Base-by-base conservation (phyloP, 352 stramenopile genomes). In the Phytophthora vignae region DNA sequence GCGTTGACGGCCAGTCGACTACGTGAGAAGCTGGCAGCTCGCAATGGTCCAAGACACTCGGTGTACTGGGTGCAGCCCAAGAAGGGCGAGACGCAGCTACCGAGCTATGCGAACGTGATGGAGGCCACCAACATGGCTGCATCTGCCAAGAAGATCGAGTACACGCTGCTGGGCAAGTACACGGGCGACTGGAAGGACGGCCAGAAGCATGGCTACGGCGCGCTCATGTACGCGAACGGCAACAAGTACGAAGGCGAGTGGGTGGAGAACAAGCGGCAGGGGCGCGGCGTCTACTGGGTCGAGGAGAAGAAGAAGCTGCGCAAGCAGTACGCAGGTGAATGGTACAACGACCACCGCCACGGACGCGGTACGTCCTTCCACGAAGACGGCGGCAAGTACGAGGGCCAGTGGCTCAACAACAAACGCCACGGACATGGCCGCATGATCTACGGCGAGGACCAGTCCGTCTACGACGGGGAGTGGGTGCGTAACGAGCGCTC, bases 171-270 rank as follows among this genome's bases (percentile, higher is more conserved):
- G 27, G 85, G 84, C 44, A 95, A 94, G 68, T 96, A 99, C 82
- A 97, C 97, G 55, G 96, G 97, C 25, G 84, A 98, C 68, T 99
- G 96, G 96, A 90, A 91, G 60, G 79, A 96, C 52, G 97, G 98
- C 54, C 85, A 94, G 67, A 97, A 98, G 72, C 92, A 98, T 76
- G 97, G 97, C 7, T 93, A 94, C 64, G 97, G 97, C 11, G 92
- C 85, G 29, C 90, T 98, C 42, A 65, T 95, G 38, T 97, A 95
- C 60, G 83, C 88, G 12, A 97, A 98, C 68, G 93, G 94, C 9
- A 96, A 93, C 81, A 96, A 93, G 61, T 98, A 97, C 73, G 83
- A 97, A 67, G 94, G 94, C 11, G 85, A 96, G 60, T 98, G 93
- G 84, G 49, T 78, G 5, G 68, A 92, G 12, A 90, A 90, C 50